Conservation (phyloP, 2,329 filamentous ascomycete genomes). For the Penicillium paneum region DNA sequence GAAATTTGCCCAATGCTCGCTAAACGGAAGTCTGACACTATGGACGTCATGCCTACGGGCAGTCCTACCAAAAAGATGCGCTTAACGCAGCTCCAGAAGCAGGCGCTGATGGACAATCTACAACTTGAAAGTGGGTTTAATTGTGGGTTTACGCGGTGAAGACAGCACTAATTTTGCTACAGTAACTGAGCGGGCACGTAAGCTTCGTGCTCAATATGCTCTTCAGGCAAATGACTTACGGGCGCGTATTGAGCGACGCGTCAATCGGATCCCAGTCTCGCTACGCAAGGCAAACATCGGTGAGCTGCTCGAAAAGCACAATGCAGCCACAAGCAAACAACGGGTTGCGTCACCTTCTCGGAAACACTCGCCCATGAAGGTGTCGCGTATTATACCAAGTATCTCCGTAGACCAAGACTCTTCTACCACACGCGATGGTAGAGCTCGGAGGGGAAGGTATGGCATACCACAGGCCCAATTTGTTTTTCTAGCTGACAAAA, state of each 20-base stretch:
- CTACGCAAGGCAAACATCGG: constrained; percentile 78
- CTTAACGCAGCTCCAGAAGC: constrained; percentile 71
- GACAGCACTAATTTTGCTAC: constrained; percentile 13
- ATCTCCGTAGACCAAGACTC: constrained; percentile 32
- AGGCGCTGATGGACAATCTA: constrained; percentile 82
- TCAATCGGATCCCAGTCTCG: constrained; percentile 83
- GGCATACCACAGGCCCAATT: constrained; percentile 6
- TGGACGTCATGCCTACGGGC: constrained; percentile 39
- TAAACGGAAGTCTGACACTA: constrained; percentile 42
- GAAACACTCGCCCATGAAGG: constrained; percentile 30
- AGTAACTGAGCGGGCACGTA: constrained; percentile 86
- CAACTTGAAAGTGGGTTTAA: constrained; percentile 75
- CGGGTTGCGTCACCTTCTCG: constrained; percentile 33
- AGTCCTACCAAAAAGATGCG: constrained; percentile 63
- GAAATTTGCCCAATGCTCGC: constrained; percentile 35
- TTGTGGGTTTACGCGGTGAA: not conserved
- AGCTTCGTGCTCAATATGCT: constrained; percentile 82
- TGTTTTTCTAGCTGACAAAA: not conserved
- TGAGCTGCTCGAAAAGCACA: constrained; percentile 64
- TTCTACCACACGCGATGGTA: constrained; percentile 28
- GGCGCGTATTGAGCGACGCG: constrained; percentile 83
- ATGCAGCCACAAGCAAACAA: constrained; percentile 24
- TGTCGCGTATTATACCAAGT: constrained; percentile 27
- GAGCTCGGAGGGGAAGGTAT: constrained; percentile 35
- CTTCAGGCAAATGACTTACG: constrained; percentile 82